Evolutionary conservation across 352 stramenopile species (phyloP).

Genomic region (Globisporangium orthogonon): DNA sequence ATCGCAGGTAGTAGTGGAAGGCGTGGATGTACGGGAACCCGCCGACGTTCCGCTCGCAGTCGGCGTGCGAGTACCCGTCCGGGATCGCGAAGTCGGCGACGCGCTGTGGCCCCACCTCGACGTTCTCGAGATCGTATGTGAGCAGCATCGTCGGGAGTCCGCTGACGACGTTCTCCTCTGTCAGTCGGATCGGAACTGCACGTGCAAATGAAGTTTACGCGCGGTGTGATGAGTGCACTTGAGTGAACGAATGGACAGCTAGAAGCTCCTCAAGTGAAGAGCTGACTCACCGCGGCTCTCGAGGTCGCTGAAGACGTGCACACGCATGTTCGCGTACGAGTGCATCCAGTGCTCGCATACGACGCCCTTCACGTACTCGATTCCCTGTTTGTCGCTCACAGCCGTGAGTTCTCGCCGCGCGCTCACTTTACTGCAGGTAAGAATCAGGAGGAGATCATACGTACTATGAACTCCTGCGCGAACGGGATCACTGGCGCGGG

Average conservation of each 20-base stretch:
- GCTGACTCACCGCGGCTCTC: constrained; percentile 23
- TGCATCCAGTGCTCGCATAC: constrained; percentile 66
- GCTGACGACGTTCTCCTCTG: constrained; percentile 46
- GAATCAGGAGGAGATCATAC: background rate
- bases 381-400: constrained; percentile 20
- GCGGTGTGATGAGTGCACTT: background rate
- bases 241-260: background rate
- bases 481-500: constrained; percentile 44
- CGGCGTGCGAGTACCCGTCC: constrained; percentile 42
- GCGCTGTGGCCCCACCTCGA: constrained; percentile 45
- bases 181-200: constrained; percentile 58
- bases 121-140: constrained; percentile 54
- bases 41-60: constrained; percentile 50
- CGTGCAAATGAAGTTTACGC: background rate
- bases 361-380: constrained; percentile 47
- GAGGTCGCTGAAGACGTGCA: constrained; percentile 56
- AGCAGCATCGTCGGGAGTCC: constrained; percentile 42
- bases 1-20: constrained; percentile 70
- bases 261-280: too few species aligned
- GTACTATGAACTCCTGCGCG: constrained; percentile 41
- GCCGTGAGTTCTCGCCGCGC: background rate
- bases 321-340: constrained; percentile 34
- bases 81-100: constrained; percentile 43
- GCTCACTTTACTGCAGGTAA: too few species aligned
- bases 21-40: constrained; percentile 77